These are phyloP conservation scores for Hymenochaete sp. DNA, from an alignment of 1,284 basidiomycete species.

Conservation along the genomic window DNA sequence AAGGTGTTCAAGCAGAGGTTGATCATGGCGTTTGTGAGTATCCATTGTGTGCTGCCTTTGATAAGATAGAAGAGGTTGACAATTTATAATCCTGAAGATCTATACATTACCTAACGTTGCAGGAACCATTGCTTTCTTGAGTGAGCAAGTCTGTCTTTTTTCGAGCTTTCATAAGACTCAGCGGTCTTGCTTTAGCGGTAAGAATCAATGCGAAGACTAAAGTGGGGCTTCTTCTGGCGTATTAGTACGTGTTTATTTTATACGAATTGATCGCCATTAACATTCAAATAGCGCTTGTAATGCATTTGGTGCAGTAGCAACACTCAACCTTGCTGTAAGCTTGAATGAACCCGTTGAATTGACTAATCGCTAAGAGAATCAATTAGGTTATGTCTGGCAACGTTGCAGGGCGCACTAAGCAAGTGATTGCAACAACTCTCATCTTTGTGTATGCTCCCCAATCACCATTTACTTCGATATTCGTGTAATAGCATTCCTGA, in stretches of 20 bases:
- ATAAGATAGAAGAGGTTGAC: background rate
- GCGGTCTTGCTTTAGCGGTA: conserved; percentile 26
- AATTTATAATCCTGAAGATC: conserved; percentile 23
- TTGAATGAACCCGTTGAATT: too few relatives aligned
- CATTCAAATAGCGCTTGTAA: conserved; percentile 1
- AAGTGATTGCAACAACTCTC: conserved; percentile 37
- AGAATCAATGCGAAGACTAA: conserved; percentile 34
- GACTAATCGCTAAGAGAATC: too few relatives aligned
- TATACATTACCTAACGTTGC: conserved; percentile 42
- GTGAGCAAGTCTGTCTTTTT: conserved; percentile 20
- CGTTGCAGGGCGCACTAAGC: conserved; percentile 39
- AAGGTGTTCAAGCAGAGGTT: conserved; percentile 37
- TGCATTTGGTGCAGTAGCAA: conserved; percentile 23
- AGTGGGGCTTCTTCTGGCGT: conserved; percentile 40
- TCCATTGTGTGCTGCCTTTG: too few relatives aligned
- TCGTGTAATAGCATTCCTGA: conserved; percentile 34
- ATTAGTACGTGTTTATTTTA: conserved; percentile 32
- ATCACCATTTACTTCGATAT: background rate
- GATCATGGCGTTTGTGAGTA: conserved; percentile 35
- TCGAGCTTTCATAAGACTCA: background rate
- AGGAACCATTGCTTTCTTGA: conserved; percentile 42
- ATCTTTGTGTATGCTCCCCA: conserved; percentile 33
- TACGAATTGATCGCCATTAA: conserved; percentile 6
- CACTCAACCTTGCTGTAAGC: conserved; percentile 33
- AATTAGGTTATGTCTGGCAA: conserved; percentile 43